Conservation (phyloP, 257 asterid species). For the Salvia rosmarinus region DNA sequence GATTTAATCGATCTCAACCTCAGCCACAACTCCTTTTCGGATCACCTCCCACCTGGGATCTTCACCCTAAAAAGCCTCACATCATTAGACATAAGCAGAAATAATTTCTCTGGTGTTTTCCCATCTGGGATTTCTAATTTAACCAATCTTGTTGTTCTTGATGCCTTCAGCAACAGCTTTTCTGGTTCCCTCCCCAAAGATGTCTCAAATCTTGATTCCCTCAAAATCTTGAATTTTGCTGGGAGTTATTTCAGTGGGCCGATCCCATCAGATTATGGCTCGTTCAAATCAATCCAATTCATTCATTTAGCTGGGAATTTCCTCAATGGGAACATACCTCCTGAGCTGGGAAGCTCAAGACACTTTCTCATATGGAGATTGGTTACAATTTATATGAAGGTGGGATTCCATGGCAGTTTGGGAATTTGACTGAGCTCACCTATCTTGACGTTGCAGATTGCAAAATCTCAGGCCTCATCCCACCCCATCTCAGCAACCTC, state of each 20-base stretch:
- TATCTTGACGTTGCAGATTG: constrained; percentile 93
- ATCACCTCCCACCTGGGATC: constrained; percentile 59
- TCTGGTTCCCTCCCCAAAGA: constrained; percentile 75
- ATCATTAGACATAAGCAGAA: constrained; percentile 77
- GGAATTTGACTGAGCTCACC: constrained; percentile 69
- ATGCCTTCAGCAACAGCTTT: constrained; percentile 97
- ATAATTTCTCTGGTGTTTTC: constrained; percentile 88
- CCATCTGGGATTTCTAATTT: constrained; percentile 76
- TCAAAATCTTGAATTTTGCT: constrained; percentile 75
- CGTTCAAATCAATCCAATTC: constrained; percentile 62
- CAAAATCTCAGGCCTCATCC: constrained; percentile 85
- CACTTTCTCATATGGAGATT: constrained; percentile 87
- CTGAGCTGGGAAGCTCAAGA: constrained; percentile 66
- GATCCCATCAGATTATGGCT: constrained; percentile 82
- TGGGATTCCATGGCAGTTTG: constrained; percentile 85
- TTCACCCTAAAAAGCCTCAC: constrained; percentile 61
- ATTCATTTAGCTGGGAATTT: constrained; percentile 90
- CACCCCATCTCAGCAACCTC: constrained; percentile 63
- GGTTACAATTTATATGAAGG: constrained; percentile 84
- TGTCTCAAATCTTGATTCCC: constrained; percentile 53
- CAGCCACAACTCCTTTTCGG: constrained; percentile 76
- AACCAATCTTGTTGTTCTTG: constrained; percentile 59
- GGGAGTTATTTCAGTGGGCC: constrained; percentile 95
- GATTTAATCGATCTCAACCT: constrained; percentile 71
- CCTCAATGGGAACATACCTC: constrained; percentile 67